Percentiles rank a stretch among this genome's conserved stretches.
phyloP scores from a whole-genome alignment of 108 stramenopile genomes.

The Nitzschia palea region DNA sequence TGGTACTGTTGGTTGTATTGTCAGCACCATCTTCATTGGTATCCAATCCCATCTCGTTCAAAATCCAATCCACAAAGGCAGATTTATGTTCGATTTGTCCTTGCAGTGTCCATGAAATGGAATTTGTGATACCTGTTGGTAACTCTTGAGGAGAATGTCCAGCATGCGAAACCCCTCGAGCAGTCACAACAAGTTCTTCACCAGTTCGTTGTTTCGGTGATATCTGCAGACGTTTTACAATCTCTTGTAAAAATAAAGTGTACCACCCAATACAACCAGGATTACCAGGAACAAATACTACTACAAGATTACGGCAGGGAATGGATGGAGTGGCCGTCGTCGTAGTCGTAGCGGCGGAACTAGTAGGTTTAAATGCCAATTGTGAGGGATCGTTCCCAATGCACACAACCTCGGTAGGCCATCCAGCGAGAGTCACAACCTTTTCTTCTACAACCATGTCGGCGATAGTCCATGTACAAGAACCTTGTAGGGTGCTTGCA shows the following conservation, averaged over 20 bases:
- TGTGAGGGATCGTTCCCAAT: slow-evolving; percentile 37
- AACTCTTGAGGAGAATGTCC: slow-evolving; percentile 57
- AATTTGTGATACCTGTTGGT: neutral
- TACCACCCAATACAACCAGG: slow-evolving; percentile 81
- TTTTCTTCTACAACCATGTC: slow-evolving; percentile 8
- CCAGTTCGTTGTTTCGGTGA: too few species aligned
- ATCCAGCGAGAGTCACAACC: slow-evolving; percentile 46
- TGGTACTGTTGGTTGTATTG: neutral
- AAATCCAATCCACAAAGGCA: slow-evolving; percentile 60
- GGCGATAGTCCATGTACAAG: too few species aligned
- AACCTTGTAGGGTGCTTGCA: too few species aligned
- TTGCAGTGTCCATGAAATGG: slow-evolving; percentile 69
- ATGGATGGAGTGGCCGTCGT: neutral
- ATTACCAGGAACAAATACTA: slow-evolving; percentile 83
- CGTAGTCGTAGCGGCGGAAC: neutral
- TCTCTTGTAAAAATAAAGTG: slow-evolving; percentile 20
- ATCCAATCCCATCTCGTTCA: slow-evolving; percentile 10
- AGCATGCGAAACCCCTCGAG: slow-evolving; percentile 66
- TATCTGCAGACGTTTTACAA: slow-evolving; percentile 47
- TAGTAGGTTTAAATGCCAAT: neutral
- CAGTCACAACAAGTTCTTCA: slow-evolving; percentile 64
- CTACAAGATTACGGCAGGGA: slow-evolving; percentile 47
- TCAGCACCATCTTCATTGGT: neutral
- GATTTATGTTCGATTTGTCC: slow-evolving; percentile 78
- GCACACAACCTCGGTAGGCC: slow-evolving; percentile 64